A percentile compares a stretch with the other conserved stretches of the same genome.
Evolutionary conservation across 2,329 filamentous ascomycete species (phyloP).

Genomic region (Phoma sp.): DNA sequence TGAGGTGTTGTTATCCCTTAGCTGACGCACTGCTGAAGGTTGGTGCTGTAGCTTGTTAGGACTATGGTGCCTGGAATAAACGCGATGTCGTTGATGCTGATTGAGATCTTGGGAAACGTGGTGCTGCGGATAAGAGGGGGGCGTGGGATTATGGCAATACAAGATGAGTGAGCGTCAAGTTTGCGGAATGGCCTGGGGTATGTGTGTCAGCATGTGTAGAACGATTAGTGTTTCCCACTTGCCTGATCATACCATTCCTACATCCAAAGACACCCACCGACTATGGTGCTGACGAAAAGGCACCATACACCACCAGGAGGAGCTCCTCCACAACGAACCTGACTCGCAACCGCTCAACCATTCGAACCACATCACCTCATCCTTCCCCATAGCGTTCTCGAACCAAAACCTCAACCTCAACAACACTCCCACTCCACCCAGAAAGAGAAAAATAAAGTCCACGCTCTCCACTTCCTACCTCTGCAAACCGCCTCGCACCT

Average conservation of each 20-base stretch:
- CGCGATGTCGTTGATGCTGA: background rate
- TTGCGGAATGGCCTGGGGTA: no score
- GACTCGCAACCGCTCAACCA: background rate
- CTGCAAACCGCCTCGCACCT: background rate
- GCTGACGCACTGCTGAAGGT: no score
- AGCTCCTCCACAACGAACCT: background rate
- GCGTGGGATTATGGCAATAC: background rate
- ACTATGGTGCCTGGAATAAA: background rate
- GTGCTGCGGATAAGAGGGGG: background rate
- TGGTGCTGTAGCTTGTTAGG: no score
- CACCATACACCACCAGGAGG: no score
- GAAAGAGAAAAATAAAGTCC: background rate
- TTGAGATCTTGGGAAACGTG: no score
- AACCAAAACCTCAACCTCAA: background rate
- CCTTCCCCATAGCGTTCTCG: constrained; percentile 2
- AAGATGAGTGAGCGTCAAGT: background rate
- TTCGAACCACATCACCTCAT: background rate
- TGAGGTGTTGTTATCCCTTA: no score
- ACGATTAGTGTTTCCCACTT: no score
- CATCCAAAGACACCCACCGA: no score
- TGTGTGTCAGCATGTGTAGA: no score
- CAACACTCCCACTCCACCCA: background rate
- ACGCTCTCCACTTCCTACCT: background rate
- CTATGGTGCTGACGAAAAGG: no score
- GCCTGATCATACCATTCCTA: background rate